phyloP scores from a whole-genome alignment of 768 basidiomycete species.

The Xerocomellus dryophilus region DNA sequence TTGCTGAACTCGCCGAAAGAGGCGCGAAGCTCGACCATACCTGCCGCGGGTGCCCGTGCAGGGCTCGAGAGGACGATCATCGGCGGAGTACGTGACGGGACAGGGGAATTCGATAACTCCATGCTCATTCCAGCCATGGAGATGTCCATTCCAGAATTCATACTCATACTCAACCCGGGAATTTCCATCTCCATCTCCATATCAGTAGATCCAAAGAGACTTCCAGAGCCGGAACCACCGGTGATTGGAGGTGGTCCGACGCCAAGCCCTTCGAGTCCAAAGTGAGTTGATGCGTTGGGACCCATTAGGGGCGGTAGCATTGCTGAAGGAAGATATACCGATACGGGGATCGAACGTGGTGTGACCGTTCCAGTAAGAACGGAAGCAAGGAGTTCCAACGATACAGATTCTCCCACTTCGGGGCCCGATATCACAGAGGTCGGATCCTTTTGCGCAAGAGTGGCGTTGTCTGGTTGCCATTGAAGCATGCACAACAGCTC shows the following conservation, averaged over 20 bases:
- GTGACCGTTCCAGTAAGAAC: conserved; percentile 54
- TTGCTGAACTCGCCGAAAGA: conserved; percentile 48
- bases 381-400: conserved; percentile 58
- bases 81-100: conserved; percentile 40
- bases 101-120: conserved; percentile 32
- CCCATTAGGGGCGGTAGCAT: conserved; percentile 22
- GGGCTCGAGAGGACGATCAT: conserved; percentile 66
- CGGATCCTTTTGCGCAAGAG: conserved; percentile 3
- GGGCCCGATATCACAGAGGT: conserved; percentile 12
- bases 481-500: conserved; percentile 57
- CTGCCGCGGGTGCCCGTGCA: conserved; percentile 59
- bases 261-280: conserved; percentile 28
- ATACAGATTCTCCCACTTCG: conserved; percentile 36
- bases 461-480: conserved; percentile 53
- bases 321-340: conserved; percentile 54
- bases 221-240: conserved; percentile 23
- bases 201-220: conserved; percentile 32
- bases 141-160: conserved; percentile 31
- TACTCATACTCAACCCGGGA: conserved; percentile 35
- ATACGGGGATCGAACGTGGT: conserved; percentile 57
- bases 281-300: conserved; percentile 20
- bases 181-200: conserved; percentile 37
- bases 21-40: conserved; percentile 63
- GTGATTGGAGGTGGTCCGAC: conserved; percentile 23
- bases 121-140: conserved; percentile 32